Evolutionary conservation across 2,329 filamentous ascomycete genomes (phyloP), one percentile per base, ranked within the genome.

Genomic region (Fusarium xyrophilum): DNA sequence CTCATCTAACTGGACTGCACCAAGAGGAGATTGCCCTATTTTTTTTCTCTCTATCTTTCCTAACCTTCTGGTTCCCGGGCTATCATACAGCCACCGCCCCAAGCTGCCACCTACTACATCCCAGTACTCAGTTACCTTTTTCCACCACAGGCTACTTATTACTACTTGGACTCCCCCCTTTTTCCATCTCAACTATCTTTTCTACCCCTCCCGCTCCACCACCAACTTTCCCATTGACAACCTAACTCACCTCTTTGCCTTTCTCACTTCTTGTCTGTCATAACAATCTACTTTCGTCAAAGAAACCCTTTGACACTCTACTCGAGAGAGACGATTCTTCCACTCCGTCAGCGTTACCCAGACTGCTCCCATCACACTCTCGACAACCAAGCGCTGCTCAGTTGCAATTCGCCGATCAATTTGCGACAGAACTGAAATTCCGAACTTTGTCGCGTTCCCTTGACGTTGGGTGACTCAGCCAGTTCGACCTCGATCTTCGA

Each of bases 191-290:
- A 68, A 65, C 67, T 70, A 65, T 56, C 60, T 63, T 68, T 63
- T 65, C 55, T 70, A 72, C 69, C 71, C 71, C 71, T 74, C 68
- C 68, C 63, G 58, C 71, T 74, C 71, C 71, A 73, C 69, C 71
- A 74, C 69, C 63, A 67, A 64, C 69, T 69, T 63, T 69, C 59
- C 58, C 63, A 70, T 69, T 64, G 58, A 67, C 71, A 67, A 74
- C 68, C 69, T 67, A 65, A 74, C 69, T 67, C 68, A 65, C 68
- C 69, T 72, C 65, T 65, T 51, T 51, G 56, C 48, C 57, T 72
- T 64, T 65, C 61, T 68, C 57, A 56, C 36, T 66, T 63, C 57
- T 63, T 55, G 63, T 52, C 65, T 60, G 50, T 52, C 63, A 61
- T 67, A 66, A 43, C 63, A 63, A 65, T 64, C 54, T 40, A 44